These are phyloP conservation scores for Monosporascus sp. DNA, from an alignment of 2,329 filamentous ascomycete species.

Conservation along the genomic window DNA sequence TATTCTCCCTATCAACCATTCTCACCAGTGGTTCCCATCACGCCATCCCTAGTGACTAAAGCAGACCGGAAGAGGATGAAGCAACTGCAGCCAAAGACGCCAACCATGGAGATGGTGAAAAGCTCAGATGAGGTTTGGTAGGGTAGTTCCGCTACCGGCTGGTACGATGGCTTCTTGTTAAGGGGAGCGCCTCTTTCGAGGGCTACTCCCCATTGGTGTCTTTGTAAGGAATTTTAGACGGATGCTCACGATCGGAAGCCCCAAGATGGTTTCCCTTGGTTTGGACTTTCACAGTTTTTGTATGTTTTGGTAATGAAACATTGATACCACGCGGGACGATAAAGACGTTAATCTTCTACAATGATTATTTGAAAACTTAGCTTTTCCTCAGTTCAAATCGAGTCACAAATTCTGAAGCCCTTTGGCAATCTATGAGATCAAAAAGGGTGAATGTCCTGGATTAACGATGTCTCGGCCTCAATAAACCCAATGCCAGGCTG, in stretches of 20 bases:
- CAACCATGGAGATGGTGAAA: conserved; percentile 56
- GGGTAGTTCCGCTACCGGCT: conserved; percentile 6
- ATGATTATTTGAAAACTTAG: neutral
- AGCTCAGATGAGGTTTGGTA: conserved; percentile 62
- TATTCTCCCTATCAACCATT: conserved; percentile 79
- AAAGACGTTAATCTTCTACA: neutral
- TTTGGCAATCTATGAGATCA: no score
- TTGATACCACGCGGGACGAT: neutral
- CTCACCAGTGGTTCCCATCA: conserved; percentile 69
- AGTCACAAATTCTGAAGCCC: no score
- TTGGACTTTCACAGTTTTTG: neutral
- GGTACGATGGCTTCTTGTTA: neutral
- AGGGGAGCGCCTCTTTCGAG: neutral
- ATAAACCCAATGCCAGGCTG: no score
- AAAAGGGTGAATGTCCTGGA: no score
- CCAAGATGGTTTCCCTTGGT: neutral
- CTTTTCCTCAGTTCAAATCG: neutral
- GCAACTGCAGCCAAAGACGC: conserved; percentile 59
- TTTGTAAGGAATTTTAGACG: neutral
- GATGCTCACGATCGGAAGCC: neutral
- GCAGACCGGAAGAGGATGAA: conserved; percentile 65
- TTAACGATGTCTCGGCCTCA: no score
- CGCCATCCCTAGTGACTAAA: conserved; percentile 67
- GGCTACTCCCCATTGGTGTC: neutral
- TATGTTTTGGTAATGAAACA: neutral